Evolutionary conservation across 345 rosid species (phyloP).

Genomic region (Eucalyptus pauciflora): DNA sequence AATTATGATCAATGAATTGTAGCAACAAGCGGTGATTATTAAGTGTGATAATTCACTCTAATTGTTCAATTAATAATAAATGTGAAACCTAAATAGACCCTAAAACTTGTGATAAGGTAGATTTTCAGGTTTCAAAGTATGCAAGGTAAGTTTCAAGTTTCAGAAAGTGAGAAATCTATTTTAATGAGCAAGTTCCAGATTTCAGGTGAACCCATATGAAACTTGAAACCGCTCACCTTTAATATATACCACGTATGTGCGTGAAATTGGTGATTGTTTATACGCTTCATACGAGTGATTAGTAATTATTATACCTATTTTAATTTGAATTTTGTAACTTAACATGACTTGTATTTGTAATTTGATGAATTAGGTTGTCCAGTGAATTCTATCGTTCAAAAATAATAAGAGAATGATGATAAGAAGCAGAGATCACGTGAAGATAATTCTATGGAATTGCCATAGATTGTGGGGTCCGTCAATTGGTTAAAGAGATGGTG

Average conservation of each 20-base stretch:
- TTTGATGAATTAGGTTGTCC: background rate
- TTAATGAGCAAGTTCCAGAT: accelerated
- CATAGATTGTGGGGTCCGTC: background rate
- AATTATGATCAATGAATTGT: too few relatives aligned
- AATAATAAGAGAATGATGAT: background rate
- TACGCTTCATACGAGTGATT: background rate
- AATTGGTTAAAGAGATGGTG: background rate
- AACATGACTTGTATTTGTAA: background rate
- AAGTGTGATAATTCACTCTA: too few relatives aligned
- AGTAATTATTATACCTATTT: background rate
- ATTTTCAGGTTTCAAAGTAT: too few relatives aligned
- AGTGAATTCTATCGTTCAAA: background rate
- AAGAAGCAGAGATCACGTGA: background rate
- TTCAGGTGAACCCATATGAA: accelerated
- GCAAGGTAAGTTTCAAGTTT: accelerated
- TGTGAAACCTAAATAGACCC: too few relatives aligned
- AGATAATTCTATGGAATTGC: background rate
- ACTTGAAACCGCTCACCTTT: too few relatives aligned
- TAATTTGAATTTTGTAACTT: background rate
- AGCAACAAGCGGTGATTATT: too few relatives aligned
- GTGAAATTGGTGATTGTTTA: background rate
- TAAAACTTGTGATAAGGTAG: accelerated
- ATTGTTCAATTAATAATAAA: too few relatives aligned
- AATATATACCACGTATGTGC: background rate
- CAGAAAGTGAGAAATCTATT: too few relatives aligned